A percentile compares a stretch with the other conserved stretches of the same genome.
Evolutionary conservation across 176 grass and related monocot species (phyloP).

Genomic region (Carex kokanica): DNA sequence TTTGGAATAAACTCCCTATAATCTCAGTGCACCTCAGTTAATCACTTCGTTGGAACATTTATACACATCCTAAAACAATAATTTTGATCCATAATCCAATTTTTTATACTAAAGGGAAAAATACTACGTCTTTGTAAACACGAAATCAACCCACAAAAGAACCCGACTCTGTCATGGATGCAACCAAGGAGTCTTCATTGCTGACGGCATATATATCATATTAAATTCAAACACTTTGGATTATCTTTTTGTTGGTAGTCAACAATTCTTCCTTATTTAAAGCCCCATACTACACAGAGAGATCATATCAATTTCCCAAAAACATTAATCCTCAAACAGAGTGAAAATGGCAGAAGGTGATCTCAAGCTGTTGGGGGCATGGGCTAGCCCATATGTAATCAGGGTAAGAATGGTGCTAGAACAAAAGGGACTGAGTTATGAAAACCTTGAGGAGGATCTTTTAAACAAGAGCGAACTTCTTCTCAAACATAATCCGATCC

Average conservation of each 20-base stretch:
- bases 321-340: neutral
- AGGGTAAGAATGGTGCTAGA: slow-evolving; percentile 13
- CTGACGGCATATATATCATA: neutral
- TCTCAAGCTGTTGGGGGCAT: neutral
- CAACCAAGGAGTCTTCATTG: neutral
- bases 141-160: too few species aligned
- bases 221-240: too few species aligned
- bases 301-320: neutral
- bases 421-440: slow-evolving; percentile 17
- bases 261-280: neutral
- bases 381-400: neutral
- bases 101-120: neutral
- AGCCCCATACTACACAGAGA: too few species aligned
- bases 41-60: neutral
- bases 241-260: too few species aligned
- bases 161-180: too few species aligned
- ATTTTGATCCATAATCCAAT: too few species aligned
- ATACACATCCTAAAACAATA: neutral
- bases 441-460: neutral
- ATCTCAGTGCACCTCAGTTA: neutral
- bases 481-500: neutral
- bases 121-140: too few species aligned
- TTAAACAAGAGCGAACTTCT: slow-evolving; percentile 24
- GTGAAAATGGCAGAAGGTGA: neutral
- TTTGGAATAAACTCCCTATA: neutral